Evolutionary conservation across 2,329 filamentous ascomycete species (phyloP).

Genomic region (Coniochaeta sp.): DNA sequence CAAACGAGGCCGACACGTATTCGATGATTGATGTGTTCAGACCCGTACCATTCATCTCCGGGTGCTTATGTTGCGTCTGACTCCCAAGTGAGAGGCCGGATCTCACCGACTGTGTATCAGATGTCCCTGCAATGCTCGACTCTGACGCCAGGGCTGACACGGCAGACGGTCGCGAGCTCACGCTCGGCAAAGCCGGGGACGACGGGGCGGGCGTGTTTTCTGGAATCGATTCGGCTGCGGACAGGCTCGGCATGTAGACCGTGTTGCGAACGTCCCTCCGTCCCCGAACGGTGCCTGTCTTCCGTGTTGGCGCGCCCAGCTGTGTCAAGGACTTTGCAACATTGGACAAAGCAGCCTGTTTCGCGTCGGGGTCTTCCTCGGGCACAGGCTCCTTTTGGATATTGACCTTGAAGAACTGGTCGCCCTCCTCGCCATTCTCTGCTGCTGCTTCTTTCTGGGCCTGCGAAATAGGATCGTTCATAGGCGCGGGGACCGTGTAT

Average conservation of each 20-base stretch:
- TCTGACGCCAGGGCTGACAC: conserved; percentile 55
- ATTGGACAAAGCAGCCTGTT: conserved; percentile 65
- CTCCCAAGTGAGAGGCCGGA: conserved; percentile 76
- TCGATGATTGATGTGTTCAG: conserved; percentile 87
- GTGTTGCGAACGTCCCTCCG: conserved; percentile 89
- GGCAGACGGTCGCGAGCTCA: conserved; percentile 34
- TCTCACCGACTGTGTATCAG: conserved; percentile 85
- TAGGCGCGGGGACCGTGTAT: conserved; percentile 61
- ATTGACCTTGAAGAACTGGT: conserved; percentile 70
- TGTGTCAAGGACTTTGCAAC: conserved; percentile 66
- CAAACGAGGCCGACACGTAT: conserved; percentile 79
- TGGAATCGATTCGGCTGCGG: conserved; percentile 10
- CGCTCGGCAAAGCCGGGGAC: conserved; percentile 26
- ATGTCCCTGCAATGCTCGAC: conserved; percentile 48
- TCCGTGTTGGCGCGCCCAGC: conserved; percentile 57
- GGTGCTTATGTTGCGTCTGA: conserved; percentile 65
- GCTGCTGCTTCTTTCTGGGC: conserved; percentile 59
- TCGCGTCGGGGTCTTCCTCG: conserved; percentile 68
- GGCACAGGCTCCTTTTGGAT: conserved; percentile 72
- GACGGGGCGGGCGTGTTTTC: conserved; percentile 8
- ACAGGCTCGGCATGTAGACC: conserved; percentile 59
- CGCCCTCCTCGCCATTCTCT: conserved; percentile 42
- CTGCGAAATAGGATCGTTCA: conserved; percentile 60
- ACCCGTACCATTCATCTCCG: conserved; percentile 71
- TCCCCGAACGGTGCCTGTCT: conserved; percentile 71